Evolutionary conservation across 768 basidiomycete species (phyloP), one percentile per base, ranked within the genome.

Genomic region (Amanita muscaria): DNA sequence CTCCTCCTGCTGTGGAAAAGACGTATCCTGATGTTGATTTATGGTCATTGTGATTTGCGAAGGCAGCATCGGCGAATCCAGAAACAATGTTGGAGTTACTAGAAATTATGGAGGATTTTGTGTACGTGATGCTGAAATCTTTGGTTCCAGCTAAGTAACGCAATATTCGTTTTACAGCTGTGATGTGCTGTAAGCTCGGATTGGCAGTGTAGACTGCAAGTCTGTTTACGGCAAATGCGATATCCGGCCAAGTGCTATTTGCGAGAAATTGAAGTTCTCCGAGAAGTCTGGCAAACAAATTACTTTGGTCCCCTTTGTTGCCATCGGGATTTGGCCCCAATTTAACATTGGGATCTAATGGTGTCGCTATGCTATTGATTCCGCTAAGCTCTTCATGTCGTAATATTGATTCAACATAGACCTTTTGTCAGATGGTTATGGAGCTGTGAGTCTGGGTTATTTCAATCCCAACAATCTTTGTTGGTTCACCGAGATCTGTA

Each of bases 231-330:
- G 49, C 29, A 22, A 24, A 51, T 31, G 32, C 33, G 12, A 51
- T 51, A 31, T 51, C 41, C 2, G 49, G 49, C 5, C 49, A 21
- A 14, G 47, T 51, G 1, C 14, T 33, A 2, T 38, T 19, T 9
- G 47, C 47, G 1, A 41, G 6, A 19, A 34, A 48, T 33, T 36
- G 35, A 11, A 48, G 16, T 6, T 22, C 25, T 0, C 47, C 24
- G 1, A 48, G 35, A n/a, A 41, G 12, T 21, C 15, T 10, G 5
- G 40, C 15, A 12, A 16, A 29, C 5, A 3, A 8, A 15, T 41
- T 41, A 16, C 27, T 41, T 2, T 19, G 15, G 6, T 41, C 29
- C 8, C n/a, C 25, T n/a, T n/a, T n/a, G 3, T 4, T 2, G 3
- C n/a, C 24, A 5, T 18, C 15, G 2, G 25, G 2, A n/a, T n/a